A percentile compares a stretch with the other conserved stretches of the same genome.
Conservation (phyloP, 805 yeast genomes). For the Nakazawaea ambrosiae region DNA sequence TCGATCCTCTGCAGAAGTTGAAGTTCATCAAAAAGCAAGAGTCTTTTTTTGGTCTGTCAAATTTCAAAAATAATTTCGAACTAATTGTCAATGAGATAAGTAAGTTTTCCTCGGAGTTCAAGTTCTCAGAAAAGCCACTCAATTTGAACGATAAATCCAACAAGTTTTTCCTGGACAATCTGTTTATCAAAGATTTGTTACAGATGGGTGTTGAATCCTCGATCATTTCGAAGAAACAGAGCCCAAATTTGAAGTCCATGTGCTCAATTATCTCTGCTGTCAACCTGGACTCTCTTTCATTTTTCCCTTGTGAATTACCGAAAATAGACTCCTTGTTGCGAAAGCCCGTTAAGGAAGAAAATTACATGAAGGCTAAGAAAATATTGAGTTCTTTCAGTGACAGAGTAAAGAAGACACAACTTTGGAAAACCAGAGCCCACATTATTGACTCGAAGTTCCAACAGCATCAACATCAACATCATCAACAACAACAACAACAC, state of each 20-base stretch:
- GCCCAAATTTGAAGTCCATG: not conserved
- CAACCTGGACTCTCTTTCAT: slow-evolving; percentile 12
- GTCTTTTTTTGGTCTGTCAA: slow-evolving; percentile 14
- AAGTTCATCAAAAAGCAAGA: slow-evolving; percentile 14
- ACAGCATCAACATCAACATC: slow-evolving; percentile 41
- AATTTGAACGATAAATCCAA: not conserved
- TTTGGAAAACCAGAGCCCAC: slow-evolving; percentile 27
- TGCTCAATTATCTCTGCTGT: not conserved
- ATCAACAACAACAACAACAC: slow-evolving; percentile 34
- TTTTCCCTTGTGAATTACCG: slow-evolving; percentile 32
- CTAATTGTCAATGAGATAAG: slow-evolving; percentile 17
- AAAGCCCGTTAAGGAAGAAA: slow-evolving; percentile 16
- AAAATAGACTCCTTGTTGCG: slow-evolving; percentile 27
- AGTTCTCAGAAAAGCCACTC: slow-evolving; percentile 13
- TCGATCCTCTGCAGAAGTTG: slow-evolving; percentile 15
- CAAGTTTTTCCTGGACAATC: not conserved
- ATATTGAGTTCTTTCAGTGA: slow-evolving; percentile 26
- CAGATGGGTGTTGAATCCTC: slow-evolving; percentile 1
- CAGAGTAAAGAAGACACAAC: slow-evolving; percentile 31
- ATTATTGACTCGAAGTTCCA: slow-evolving; percentile 30
- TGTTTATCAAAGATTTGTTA: slow-evolving; percentile 3
- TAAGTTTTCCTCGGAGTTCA: slow-evolving; percentile 14
- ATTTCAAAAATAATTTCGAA: slow-evolving; percentile 19
- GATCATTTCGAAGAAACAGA: not conserved
- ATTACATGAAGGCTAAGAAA: slow-evolving; percentile 31